Evolutionary conservation across 2,329 filamentous ascomycete genomes (phyloP).

Genomic region (Penicillium psychrosexuale): DNA sequence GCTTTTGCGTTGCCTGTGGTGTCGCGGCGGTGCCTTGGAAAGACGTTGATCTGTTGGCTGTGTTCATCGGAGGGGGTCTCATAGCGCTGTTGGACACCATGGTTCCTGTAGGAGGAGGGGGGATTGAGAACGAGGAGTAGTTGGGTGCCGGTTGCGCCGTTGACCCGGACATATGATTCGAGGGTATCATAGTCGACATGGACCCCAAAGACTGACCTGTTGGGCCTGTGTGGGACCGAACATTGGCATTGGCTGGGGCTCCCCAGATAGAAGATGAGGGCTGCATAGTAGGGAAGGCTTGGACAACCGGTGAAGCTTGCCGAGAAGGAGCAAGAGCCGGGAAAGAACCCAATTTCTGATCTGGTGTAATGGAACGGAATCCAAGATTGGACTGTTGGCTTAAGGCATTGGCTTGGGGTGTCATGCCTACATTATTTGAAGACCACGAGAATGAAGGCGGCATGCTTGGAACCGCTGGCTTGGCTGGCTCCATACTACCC

Average conservation of each 20-base stretch:
- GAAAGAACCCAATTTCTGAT: constrained; percentile 49
- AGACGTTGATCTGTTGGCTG: constrained; percentile 17
- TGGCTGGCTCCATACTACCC: constrained; percentile 31
- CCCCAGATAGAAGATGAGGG: constrained; percentile 28
- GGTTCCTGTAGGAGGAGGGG: constrained; percentile 36
- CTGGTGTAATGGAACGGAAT: constrained; percentile 52
- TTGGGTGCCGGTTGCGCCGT: constrained; percentile 25
- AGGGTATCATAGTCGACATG: constrained; percentile 26
- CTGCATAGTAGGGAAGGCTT: constrained; percentile 30
- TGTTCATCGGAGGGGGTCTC: constrained; percentile 16
- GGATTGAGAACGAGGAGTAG: constrained; percentile 42
- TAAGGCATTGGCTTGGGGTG: constrained; percentile 18
- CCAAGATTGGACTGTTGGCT: constrained; percentile 23
- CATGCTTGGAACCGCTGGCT: constrained; percentile 24
- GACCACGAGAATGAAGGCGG: constrained; percentile 47
- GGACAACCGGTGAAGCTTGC: constrained; percentile 29
- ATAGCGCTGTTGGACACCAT: constrained; percentile 21
- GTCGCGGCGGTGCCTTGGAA: constrained; percentile 24
- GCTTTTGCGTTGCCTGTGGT: constrained; percentile 31
- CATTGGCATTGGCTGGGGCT: constrained; percentile 16
- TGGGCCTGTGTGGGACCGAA: constrained; percentile 16
- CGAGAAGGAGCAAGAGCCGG: constrained; percentile 47
- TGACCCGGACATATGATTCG: constrained; percentile 14
- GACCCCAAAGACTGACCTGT: constrained; percentile 23
- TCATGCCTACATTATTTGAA: constrained; percentile 25